Base-by-base conservation (phyloP, 371 early-diverging fungal genomes). In the Dichotomocladium elegans region DNA sequence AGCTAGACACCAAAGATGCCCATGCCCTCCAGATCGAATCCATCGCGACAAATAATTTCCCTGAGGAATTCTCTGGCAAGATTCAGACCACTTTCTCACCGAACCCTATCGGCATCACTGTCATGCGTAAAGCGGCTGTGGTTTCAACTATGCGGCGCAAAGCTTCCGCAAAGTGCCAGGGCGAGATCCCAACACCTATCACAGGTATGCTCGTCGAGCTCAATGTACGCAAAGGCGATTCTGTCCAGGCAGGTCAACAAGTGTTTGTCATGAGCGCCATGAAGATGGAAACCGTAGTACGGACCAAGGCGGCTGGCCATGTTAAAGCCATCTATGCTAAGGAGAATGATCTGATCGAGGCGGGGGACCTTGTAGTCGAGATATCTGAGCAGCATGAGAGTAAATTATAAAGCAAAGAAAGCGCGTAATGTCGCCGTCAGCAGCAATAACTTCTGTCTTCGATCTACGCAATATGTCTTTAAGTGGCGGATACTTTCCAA, bases 261-360 rank as follows among this genome's bases (percentile, higher is more conserved):
- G 27, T 68, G 26, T 68, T 66, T 56, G 71, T 74, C 4, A 52
- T 74, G 47, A 74, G 68, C 26, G 71, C 74, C 7, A 74, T 74
- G 72, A 74, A 74, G 43, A 71, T 74, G 72, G 72, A 74, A 43
- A 71, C 72, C 0, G 69, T 71, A 2, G 57, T 74, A 15, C 59
- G 59, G 34, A 46, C 66, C 4, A 33, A 63, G 9, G 26, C 48
- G 4, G 17, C 34, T 21, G 75, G 69, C 3, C 57, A 58, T 15
- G 65, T 71, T 8, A 48, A 61, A 37, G 41, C 33, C 2, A 41
- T 71, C 1, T 58, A 51, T 50, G 68, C 67, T 27, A 42, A 50
- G 30, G 47, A 52, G 4, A 61, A 62, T 19, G 72, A 70, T 30
- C 55, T 74, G 33, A 57, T 74, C 2, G 74, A 70, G 34, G 58